A percentile compares a stretch with the other conserved stretches of the same genome.
Conservation (phyloP, 441 rosid genomes). For the Corymbia calophylla region DNA sequence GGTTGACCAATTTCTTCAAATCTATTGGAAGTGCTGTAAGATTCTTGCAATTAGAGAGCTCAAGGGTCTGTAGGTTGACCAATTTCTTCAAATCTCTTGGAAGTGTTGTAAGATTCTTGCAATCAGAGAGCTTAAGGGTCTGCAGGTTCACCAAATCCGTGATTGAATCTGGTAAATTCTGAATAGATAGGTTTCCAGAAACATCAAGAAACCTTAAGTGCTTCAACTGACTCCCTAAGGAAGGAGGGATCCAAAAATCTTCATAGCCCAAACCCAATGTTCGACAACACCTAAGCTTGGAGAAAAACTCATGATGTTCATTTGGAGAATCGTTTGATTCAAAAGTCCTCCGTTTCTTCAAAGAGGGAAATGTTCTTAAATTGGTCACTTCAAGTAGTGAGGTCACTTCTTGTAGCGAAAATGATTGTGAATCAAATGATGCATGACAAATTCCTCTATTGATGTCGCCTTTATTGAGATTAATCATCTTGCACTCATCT, state of each 20-base stretch:
- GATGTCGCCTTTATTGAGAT: fast-evolving
- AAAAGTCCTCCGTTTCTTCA: too few species aligned
- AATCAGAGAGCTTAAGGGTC: fast-evolving
- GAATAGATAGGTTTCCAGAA: too few species aligned
- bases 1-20: too few species aligned
- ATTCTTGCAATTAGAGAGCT: too few species aligned
- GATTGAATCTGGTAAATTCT: background rate
- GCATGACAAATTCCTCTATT: background rate
- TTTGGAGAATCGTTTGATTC: too few species aligned
- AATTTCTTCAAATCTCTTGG: background rate
- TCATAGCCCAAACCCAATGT: fast-evolving
- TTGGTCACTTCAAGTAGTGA: fast-evolving
- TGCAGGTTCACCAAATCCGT: background rate
- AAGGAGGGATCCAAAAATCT: fast-evolving
- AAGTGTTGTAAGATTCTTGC: fast-evolving
- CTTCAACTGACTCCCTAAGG: background rate
- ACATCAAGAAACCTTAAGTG: background rate
- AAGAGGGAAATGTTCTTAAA: background rate
- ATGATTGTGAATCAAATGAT: fast-evolving
- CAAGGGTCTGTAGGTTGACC: too few species aligned
- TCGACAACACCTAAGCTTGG: fast-evolving
- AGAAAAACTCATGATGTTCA: too few species aligned
- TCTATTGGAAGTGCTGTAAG: too few species aligned
- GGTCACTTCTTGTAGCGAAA: fast-evolving
- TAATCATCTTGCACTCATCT: background rate